phyloP scores from a whole-genome alignment of 2,329 filamentous ascomycete genomes.

The Fonsecaea multimorphosa region DNA sequence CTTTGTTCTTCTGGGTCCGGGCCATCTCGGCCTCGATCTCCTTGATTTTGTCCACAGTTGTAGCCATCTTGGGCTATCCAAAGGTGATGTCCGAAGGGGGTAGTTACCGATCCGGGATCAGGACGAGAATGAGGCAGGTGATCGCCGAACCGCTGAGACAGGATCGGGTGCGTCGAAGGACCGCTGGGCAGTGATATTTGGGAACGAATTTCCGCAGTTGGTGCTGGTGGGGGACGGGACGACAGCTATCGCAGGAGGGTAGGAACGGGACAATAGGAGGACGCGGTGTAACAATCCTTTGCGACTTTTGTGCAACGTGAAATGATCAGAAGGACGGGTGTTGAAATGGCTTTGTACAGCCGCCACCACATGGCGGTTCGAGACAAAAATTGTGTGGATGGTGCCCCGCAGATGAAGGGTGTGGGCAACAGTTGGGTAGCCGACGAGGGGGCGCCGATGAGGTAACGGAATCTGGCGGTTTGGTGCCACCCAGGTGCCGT shows the following conservation, averaged over 20 bases:
- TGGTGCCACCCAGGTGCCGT: background rate
- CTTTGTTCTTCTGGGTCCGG: constrained; percentile 96
- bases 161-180: background rate
- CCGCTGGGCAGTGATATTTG: background rate
- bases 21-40: constrained; percentile 98
- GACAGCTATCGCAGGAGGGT: background rate
- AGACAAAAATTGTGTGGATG: constrained; percentile 6
- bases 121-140: constrained; percentile 16
- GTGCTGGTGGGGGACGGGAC: background rate
- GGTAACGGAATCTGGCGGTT: background rate
- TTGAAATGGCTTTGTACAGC: background rate
- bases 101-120: constrained; percentile 25
- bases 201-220: constrained; percentile 15
- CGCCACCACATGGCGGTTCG: constrained; percentile 4
- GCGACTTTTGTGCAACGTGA: background rate
- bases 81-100: constrained; percentile 40
- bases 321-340: background rate
- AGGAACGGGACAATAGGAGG: constrained; percentile 2
- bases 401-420: background rate
- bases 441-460: background rate
- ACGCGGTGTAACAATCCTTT: constrained; percentile 10
- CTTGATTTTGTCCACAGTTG: constrained; percentile 99
- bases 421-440: background rate
- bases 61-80: constrained; percentile 73
- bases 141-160: constrained; percentile 16